These are phyloP conservation scores for Meira miltonrushii DNA, from an alignment of 1,284 basidiomycete genomes.

Conservation along the genomic window DNA sequence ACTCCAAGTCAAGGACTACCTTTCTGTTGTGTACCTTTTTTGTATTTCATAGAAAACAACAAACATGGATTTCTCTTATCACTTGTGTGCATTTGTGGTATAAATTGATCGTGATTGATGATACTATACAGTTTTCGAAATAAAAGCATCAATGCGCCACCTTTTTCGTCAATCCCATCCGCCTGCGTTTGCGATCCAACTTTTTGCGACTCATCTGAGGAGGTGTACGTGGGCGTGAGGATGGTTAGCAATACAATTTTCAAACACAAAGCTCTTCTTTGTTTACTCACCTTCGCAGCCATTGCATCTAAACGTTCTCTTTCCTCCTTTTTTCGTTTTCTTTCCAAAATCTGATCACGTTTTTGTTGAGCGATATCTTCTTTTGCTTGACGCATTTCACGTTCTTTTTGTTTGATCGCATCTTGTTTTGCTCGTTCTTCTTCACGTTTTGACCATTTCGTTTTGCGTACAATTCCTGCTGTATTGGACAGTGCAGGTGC, in stretches of 20 bases:
- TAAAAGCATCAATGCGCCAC: slow-evolving; percentile 20
- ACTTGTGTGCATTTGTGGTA: no score
- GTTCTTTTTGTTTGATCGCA: slow-evolving; percentile 31
- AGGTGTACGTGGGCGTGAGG: not conserved
- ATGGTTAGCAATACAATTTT: not conserved
- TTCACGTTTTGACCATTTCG: slow-evolving; percentile 29
- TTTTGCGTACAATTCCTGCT: not conserved
- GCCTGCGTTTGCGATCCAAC: slow-evolving; percentile 29
- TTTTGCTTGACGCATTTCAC: slow-evolving; percentile 34
- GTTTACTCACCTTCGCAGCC: slow-evolving; percentile 28
- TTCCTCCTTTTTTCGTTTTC: slow-evolving; percentile 36
- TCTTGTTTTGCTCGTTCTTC: slow-evolving; percentile 30
- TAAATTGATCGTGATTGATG: no score
- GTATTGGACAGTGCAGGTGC: not conserved
- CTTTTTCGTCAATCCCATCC: slow-evolving; percentile 37
- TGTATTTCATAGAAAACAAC: no score
- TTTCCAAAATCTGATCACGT: slow-evolving; percentile 24
- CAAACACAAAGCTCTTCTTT: not conserved
- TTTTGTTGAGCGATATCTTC: slow-evolving; percentile 24
- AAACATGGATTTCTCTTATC: no score
- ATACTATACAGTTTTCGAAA: not conserved
- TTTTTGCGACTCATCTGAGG: slow-evolving; percentile 35
- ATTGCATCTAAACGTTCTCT: slow-evolving; percentile 34
- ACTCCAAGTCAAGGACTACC: no score
- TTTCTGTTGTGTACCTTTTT: no score